These are phyloP conservation scores for Hyaloperonospora arabidopsidis DNA, from an alignment of 352 stramenopile species.

Conservation along the genomic window DNA sequence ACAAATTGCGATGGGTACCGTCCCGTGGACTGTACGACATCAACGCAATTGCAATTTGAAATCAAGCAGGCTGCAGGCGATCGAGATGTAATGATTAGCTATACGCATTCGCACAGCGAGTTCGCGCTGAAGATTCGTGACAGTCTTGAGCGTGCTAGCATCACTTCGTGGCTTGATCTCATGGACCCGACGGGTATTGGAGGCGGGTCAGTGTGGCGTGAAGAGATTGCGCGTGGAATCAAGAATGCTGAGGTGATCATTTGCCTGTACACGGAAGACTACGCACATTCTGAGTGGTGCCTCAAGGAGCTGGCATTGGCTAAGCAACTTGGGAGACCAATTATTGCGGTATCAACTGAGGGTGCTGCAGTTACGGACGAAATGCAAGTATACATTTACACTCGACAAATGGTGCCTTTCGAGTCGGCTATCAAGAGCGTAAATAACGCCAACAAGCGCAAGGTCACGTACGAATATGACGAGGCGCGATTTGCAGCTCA, in stretches of 20 bases:
- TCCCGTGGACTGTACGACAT: conserved; percentile 71
- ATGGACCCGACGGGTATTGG: conserved; percentile 78
- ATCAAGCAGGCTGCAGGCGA: conserved; percentile 71
- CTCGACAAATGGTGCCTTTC: conserved; percentile 76
- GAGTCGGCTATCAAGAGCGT: conserved; percentile 58
- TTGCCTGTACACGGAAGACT: conserved; percentile 69
- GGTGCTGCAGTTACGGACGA: conserved; percentile 50
- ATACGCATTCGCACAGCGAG: conserved; percentile 72
- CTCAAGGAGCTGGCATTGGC: conserved; percentile 72
- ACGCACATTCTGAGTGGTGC: conserved; percentile 65
- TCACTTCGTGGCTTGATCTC: conserved; percentile 74
- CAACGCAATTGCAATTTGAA: conserved; percentile 64
- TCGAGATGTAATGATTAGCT: conserved; percentile 85
- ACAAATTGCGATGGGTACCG: conserved; percentile 62
- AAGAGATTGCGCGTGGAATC: conserved; percentile 76
- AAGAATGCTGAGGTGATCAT: conserved; percentile 65
- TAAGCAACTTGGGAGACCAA: conserved; percentile 59
- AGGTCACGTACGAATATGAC: conserved; percentile 63
- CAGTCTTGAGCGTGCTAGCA: conserved; percentile 58
- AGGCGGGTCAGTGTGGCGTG: conserved; percentile 70
- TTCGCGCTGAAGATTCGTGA: conserved; percentile 67
- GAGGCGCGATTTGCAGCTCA: conserved; percentile 43
- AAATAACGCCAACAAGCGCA: conserved; percentile 43
- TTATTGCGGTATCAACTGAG: conserved; percentile 64
- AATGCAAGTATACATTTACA: conserved; percentile 82